Conservation (phyloP, 2,329 filamentous ascomycete species). For the Penicillium palitans region DNA sequence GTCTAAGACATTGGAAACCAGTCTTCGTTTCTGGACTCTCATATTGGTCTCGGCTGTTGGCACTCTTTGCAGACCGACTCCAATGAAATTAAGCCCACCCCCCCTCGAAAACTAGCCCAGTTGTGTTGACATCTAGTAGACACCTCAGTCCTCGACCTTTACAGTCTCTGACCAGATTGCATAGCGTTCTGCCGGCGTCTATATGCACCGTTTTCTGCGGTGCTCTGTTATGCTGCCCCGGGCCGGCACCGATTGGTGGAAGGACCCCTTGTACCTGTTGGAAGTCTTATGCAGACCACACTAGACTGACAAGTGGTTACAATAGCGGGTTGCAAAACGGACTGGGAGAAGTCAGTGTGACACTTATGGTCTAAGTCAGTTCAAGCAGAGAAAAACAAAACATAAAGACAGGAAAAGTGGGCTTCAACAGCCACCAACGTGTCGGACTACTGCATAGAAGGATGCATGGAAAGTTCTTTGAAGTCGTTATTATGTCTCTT, state of each 20-base stretch:
- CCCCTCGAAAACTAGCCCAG: constrained; percentile 7
- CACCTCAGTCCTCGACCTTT: constrained; percentile 7
- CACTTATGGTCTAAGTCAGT: constrained; percentile 2
- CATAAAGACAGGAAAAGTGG: constrained; percentile 6
- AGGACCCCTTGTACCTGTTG: constrained; percentile 6
- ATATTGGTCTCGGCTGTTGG: constrained; percentile 11
- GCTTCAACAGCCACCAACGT: constrained; percentile 20
- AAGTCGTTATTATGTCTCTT: constrained; percentile 2
- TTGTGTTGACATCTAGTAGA: neutral
- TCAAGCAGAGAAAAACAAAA: neutral
- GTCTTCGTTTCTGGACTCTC: constrained; percentile 11
- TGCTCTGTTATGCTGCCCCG: constrained; percentile 3
- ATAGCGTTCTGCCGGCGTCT: constrained; percentile 5
- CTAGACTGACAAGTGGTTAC: constrained; percentile 11
- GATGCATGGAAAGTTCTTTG: constrained; percentile 36
- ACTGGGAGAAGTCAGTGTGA: constrained; percentile 14
- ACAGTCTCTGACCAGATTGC: constrained; percentile 2
- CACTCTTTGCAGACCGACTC: constrained; percentile 6
- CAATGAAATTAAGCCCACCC: neutral
- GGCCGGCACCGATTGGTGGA: constrained; percentile 8
- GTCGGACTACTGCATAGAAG: constrained; percentile 35
- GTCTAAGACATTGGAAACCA: constrained; percentile 27
- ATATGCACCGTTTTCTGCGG: constrained; percentile 16
- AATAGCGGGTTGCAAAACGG: constrained; percentile 17
- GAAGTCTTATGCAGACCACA: constrained; percentile 7